phyloP scores from a whole-genome alignment of 192 early-diverging fungal genomes.

The Entomortierella parvispora region DNA sequence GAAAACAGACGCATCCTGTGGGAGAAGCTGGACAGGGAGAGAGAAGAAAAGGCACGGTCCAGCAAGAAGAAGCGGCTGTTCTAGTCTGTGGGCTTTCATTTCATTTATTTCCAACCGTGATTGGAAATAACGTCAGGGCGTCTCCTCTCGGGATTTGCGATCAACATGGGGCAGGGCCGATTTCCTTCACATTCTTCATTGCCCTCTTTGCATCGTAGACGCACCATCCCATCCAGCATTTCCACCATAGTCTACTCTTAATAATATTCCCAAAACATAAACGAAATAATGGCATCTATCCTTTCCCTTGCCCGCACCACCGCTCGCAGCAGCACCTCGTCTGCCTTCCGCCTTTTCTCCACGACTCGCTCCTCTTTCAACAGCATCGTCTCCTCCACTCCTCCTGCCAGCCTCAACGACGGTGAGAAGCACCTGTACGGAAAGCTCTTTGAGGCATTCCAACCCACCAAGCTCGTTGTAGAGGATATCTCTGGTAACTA shows the following conservation, averaged over 20 bases:
- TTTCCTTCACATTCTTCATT: not conserved
- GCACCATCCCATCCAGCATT: not conserved
- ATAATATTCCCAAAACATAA: conserved; percentile 20
- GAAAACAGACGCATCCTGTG: conserved; percentile 23
- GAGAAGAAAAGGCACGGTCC: conserved; percentile 13
- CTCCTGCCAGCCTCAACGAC: conserved; percentile 49
- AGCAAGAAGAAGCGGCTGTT: conserved; percentile 41
- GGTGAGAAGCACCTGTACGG: conserved; percentile 82
- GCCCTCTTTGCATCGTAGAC: too few relatives aligned
- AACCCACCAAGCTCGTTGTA: conserved; percentile 77
- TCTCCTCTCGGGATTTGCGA: too few relatives aligned
- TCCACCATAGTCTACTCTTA: not conserved
- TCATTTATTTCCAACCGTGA: too few relatives aligned
- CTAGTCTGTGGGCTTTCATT: too few relatives aligned
- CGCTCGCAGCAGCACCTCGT: not conserved
- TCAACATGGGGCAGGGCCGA: too few relatives aligned
- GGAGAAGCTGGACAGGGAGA: conserved; percentile 38
- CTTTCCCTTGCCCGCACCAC: conserved; percentile 13
- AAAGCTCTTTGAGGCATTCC: conserved; percentile 75
- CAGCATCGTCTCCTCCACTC: conserved; percentile 36
- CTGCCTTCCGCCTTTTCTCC: conserved; percentile 15
- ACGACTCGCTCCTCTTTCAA: conserved; percentile 16
- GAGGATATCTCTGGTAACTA: conserved; percentile 84
- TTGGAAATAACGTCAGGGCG: too few relatives aligned
- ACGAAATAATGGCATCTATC: not conserved